Conservation (phyloP, 352 stramenopile genomes). For the Stramenopiles sp. region DNA sequence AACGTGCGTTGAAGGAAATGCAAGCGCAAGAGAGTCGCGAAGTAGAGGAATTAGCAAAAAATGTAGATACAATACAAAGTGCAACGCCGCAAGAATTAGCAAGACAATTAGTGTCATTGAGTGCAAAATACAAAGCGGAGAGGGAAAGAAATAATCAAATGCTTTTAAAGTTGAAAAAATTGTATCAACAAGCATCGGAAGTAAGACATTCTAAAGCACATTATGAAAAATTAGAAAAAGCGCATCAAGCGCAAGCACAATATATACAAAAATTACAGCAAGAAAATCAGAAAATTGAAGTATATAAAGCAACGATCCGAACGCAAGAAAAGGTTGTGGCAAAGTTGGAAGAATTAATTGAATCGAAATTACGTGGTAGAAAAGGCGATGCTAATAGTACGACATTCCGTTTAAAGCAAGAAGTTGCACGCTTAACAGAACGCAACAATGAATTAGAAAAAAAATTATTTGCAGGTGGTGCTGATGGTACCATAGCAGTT, state of each 20-base stretch:
- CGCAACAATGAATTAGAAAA: slow-evolving; percentile 1
- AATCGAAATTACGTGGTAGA: slow-evolving; percentile 19
- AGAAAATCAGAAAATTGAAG: slow-evolving; percentile 31
- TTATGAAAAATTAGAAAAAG: slow-evolving; percentile 38
- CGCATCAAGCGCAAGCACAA: slow-evolving; percentile 37
- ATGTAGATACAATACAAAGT: neutral
- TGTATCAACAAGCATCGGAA: neutral
- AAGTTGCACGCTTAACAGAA: neutral
- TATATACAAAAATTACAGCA: slow-evolving; percentile 41
- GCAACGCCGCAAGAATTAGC: neutral
- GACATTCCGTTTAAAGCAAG: neutral
- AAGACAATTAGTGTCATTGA: neutral
- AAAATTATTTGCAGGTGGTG: neutral
- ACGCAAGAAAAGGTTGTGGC: slow-evolving; percentile 51
- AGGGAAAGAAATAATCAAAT: slow-evolving; percentile 1
- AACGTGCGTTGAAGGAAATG: neutral
- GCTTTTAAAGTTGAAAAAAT: neutral
- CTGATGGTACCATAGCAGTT: neutral
- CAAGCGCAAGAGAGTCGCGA: neutral
- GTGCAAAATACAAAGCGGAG: neutral
- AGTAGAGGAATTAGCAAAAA: neutral
- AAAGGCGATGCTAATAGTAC: neutral
- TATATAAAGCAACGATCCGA: slow-evolving; percentile 37
- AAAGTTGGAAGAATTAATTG: slow-evolving; percentile 43
- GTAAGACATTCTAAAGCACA: slow-evolving; percentile 16